Base-by-base conservation (phyloP, 1,284 basidiomycete genomes). In the Trametes pubescens region DNA sequence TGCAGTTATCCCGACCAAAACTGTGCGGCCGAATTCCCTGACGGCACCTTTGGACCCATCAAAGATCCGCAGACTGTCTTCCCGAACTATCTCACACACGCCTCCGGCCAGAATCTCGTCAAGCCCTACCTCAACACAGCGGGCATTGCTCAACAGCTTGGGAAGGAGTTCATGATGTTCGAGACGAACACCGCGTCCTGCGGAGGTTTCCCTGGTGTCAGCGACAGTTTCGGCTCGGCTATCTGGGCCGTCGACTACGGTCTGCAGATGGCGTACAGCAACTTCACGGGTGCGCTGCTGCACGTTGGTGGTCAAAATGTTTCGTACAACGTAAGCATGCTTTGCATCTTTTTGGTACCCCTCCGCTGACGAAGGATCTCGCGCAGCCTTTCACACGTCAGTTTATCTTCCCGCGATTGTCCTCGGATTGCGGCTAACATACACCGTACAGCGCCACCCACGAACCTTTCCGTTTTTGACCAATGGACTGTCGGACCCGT, bases 111-210 rank as follows among this genome's bases (percentile, higher is more conserved):
- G 40, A 65, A 69, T 14, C 76, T 91, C 22, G 80, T 87, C 26
- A 59, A 63, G 0, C 77, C 78, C 5, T 93, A 90, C 73, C 69
- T 86, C 35, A 81, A 81, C 68, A 81, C 83, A 0, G 79, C 82
- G 0, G 64, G 66, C 7, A 77, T 81, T 46, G 86, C 87, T 0
- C 80, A 83, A 63, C 66, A 62, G 44, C 62, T 64, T 10, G 71
- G 72, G 11, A 84, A 85, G 70, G 79, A 82, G 26, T 76, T 85
- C 65, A 71, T 85, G 49, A 90, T 93, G 89, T 86, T 92, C 67
- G 92, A 94, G 77, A 93, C 89, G 11, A 94, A 94, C 77, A 89
- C 91, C 0, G 93, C 90, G 0, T 89, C 89, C 37, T 94, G 92
- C 76, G 90, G 91, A 74, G 93, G 93, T 10, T 93, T 94, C 73